Base-by-base conservation (phyloP, 2,329 filamentous ascomycete species). In the Pseudocercospora eumusae region DNA sequence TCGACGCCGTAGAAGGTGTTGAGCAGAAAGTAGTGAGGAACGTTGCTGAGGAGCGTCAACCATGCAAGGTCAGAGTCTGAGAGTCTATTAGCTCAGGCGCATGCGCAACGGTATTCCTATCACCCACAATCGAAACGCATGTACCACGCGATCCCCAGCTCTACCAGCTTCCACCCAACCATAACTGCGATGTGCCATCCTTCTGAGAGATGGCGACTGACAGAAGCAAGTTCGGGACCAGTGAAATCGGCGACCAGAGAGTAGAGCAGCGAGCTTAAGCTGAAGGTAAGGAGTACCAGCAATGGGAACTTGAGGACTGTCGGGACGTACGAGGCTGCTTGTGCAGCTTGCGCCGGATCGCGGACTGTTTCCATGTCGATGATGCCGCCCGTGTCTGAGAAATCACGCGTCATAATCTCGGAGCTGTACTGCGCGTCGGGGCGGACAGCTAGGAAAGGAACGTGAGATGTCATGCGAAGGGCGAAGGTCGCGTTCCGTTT, bases 1-100 rank as follows among this genome's bases (percentile, higher is more conserved):
- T 84, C 83, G 68, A 96, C 82, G 36, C 81, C 77, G 82, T 96
- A 96, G 80, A 96, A 96, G 57, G 86, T 86, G 28, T 82, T 82
- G 27, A 96, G 81, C 47, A 97, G 86, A 73, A 90, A 90, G 65
- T 89, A 85, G 70, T 86, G 85, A 47, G 93, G 93, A 20, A 89
- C 84, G 76, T 92, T 87, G 59, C 88, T 88, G 45, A 97, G 80
- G 64, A 91, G 68, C 4, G 77, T 75, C 47, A 82, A 75, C 20
- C 75, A 74, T 52, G 74, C 70, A 59, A 81, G 74, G 68, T 82
- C 80, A 61, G 78, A 71, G 70, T 76, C 76, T 78, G 67, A 60
- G 33, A 11, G 28, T 18, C 23, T 56, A 13, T 44, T 9, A 54
- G 58, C 40, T 54, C 13, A 6, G 21, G 54, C 45, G 28, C 18